Base-by-base conservation (phyloP, 768 basidiomycete species). In the Coprinopsis cinerea region DNA sequence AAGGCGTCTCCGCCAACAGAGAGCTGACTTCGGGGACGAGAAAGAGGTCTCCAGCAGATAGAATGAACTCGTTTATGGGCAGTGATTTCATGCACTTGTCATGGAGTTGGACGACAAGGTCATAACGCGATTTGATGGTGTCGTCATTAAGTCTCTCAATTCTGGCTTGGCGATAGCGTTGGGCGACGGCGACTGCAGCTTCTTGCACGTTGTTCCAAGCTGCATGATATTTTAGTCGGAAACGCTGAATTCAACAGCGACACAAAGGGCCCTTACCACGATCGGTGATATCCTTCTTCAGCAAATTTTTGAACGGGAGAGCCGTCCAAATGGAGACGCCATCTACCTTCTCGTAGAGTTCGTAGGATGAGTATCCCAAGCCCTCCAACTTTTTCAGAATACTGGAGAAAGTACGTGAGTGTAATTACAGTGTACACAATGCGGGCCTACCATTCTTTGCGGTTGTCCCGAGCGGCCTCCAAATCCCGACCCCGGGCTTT, bases 261-360 rank as follows among this genome's bases (percentile, higher is more conserved):
- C 41, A 22, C 17, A 32, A 32, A 32, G 10, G 27, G 24, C 18
- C 14, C 42, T n/a, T 22, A 51, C 49, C 49, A 11, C 49, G 42
- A 32, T 51, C 49, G 17, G 42, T 44, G 11, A 51, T 37, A 27
- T 51, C 49, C 35, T 51, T 51, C 25, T 45, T 51, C 2, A 51
- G 13, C 10, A 42, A n/a, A 4, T 17, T 3, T 3, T 11, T n/a
- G 15, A 51, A 14, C 1, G 15, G 9, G 9, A 5, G 14, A 6
- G 26, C 22, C 4, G 9, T 10, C 48, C 48, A 49, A 22, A 49
- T 7, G 15, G 3, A 37, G 17, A 39, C 30, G 15, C 32, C 28
- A 41, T 4, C 9, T 48, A 35, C n/a, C n/a, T n/a, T n/a, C n/a
- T n/a, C n/a, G n/a, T n/a, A n/a, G 17, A 43, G 27, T 4, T 32